Base-by-base conservation (phyloP, 306 rosid species). In the Gastrolobium villosum region DNA sequence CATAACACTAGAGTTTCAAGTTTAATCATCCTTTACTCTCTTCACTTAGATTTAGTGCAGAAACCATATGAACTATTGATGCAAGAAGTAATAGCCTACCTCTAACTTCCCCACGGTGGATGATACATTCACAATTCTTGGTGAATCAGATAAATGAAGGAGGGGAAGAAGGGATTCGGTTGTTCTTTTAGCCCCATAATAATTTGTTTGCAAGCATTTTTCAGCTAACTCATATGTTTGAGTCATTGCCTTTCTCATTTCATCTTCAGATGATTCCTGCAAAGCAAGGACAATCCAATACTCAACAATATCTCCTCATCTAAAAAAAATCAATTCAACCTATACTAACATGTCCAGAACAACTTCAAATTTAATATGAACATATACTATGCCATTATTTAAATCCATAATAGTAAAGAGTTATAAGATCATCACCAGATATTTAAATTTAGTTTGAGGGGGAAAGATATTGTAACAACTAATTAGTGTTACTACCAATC, bases 71-170 rank as follows among this genome's bases (percentile, higher is more conserved):
- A 20, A 20, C 31, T 57, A 49, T 13, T 31, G 6, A 14, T 2
- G 26, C 0, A 10, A 40, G 15, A 39, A 69, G 5, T 31, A 7
- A 2, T 57, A 8, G 26, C 43, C 36, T 85, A 89, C 88, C 91
- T 77, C 60, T 15, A 88, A 80, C 36, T 10, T 59, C 4, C 92
- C 89, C 48, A 30, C 0, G 3, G 2, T 0, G 3, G 92, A 85
- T 7, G 96, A 80, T 10, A 90, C 91, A 78, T 90, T 88, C 11
- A 90, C 91, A 81, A 87, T 85, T 62, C 30, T 79, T 14, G 87
- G 84, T 10, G 81, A 79, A 60, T 83, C 70, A 36, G 84, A 83
- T 44, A 83, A 61, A 3, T 52, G 41, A 0, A 83, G 69, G 10
- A 83, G 78, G 14, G 84, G 84, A 0, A 83, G 4, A 44, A 79